Evolutionary conservation across 192 early-diverging fungal species (phyloP).

Genomic region (Rhizophagus clarus): DNA sequence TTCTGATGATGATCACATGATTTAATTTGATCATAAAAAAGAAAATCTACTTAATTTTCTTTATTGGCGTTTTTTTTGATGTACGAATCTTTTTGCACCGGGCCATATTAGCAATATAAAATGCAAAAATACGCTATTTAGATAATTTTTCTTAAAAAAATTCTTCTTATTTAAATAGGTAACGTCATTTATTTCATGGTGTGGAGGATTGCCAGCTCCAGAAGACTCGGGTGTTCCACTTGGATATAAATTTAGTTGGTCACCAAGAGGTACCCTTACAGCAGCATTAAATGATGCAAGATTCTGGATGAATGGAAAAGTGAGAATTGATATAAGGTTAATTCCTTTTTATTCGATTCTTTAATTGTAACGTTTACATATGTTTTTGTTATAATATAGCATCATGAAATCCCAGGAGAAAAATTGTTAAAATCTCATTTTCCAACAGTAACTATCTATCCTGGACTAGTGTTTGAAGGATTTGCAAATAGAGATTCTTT

Average conservation of each 20-base stretch:
- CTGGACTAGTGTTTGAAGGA: conserved; percentile 91
- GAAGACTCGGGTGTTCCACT: conserved; percentile 90
- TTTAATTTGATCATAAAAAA: no score
- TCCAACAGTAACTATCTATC: conserved; percentile 74
- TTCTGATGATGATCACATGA: no score
- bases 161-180: conserved; percentile 29
- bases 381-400: neutral
- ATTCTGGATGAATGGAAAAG: conserved; percentile 77
- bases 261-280: conserved; percentile 86
- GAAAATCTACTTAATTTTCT: no score
- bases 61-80: no score
- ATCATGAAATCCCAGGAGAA: conserved; percentile 41
- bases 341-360: neutral
- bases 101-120: neutral
- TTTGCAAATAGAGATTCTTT: conserved; percentile 94
- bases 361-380: neutral
- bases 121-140: neutral
- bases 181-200: conserved; percentile 92
- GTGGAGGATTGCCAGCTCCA: conserved; percentile 92
- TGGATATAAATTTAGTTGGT: conserved; percentile 97
- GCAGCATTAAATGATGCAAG: conserved; percentile 85
- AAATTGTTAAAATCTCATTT: conserved; percentile 72
- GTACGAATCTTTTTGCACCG: no score
- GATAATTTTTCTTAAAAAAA: conserved; percentile 5
- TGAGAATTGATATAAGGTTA: conserved; percentile 14